Conservation (phyloP, 192 early-diverging fungal genomes). For the Backusella luteola region DNA sequence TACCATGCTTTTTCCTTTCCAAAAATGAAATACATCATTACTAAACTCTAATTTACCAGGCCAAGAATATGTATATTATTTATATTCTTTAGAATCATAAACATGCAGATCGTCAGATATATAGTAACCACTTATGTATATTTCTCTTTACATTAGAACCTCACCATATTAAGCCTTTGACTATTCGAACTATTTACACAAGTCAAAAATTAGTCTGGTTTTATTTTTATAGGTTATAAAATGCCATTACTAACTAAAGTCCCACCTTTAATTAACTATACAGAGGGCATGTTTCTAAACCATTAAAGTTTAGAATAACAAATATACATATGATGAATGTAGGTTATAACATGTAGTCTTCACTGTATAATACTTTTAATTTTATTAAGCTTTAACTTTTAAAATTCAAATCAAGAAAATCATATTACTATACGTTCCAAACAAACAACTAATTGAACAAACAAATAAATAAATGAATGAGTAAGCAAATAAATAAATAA, state of each 20-base stretch:
- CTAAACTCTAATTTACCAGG: neutral
- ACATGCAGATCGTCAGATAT: neutral
- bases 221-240: neutral
- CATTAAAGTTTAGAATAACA: neutral
- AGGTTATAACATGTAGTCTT: no score
- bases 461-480: no score
- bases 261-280: neutral
- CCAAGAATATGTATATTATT: neutral
- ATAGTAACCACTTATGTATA: neutral
- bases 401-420: no score
- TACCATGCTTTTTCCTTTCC: neutral
- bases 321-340: neutral
- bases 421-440: no score
- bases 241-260: neutral
- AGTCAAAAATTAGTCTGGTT: neutral
- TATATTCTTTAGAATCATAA: neutral
- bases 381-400: no score
- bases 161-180: neutral
- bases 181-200: neutral
- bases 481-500: no score
- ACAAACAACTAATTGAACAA: no score
- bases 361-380: no score
- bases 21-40: neutral
- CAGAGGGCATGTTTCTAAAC: neutral
- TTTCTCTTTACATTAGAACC: neutral